A percentile compares a stretch with the other conserved stretches of the same genome.
Evolutionary conservation across 768 basidiomycete genomes (phyloP).

Genomic region (Sporobolomyces phaffii): DNA sequence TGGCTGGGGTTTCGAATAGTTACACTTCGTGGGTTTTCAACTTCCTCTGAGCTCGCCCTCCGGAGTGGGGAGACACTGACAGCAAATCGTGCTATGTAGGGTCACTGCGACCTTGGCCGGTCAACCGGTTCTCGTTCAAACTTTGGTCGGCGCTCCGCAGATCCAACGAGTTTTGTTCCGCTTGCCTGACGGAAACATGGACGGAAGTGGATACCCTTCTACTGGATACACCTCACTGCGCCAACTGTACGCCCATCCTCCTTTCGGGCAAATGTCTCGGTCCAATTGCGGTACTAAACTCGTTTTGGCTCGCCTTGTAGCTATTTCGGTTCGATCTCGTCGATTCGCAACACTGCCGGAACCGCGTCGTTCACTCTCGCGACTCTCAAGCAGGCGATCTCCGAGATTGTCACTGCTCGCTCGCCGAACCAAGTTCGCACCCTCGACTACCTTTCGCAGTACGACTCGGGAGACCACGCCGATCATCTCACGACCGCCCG

Average conservation of each 20-base stretch:
- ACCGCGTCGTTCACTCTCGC: conserved; percentile 26
- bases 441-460: conserved; percentile 31
- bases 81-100: background rate
- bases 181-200: conserved; percentile 35
- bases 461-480: conserved; percentile 31
- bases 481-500: conserved; percentile 26
- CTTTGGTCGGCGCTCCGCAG: conserved; percentile 20
- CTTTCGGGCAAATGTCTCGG: background rate
- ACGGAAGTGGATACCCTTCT: background rate
- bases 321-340: conserved; percentile 34
- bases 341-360: conserved; percentile 23
- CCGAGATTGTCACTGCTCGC: conserved; percentile 25
- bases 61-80: no score
- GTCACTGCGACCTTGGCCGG: conserved; percentile 16
- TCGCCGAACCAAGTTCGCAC: conserved; percentile 22
- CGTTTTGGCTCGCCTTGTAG: background rate
- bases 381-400: conserved; percentile 24
- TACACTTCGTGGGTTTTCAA: conserved; percentile 23
- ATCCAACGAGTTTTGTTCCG: conserved; percentile 36
- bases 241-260: background rate
- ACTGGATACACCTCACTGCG: conserved; percentile 20
- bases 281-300: no score
- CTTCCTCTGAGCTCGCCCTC: background rate
- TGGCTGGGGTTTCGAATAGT: conserved; percentile 32
- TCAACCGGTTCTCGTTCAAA: conserved; percentile 30